These are phyloP conservation scores for Suhomyces chickasaworum DNA, from an alignment of 1,139 yeast genomes.

Conservation along the genomic window DNA sequence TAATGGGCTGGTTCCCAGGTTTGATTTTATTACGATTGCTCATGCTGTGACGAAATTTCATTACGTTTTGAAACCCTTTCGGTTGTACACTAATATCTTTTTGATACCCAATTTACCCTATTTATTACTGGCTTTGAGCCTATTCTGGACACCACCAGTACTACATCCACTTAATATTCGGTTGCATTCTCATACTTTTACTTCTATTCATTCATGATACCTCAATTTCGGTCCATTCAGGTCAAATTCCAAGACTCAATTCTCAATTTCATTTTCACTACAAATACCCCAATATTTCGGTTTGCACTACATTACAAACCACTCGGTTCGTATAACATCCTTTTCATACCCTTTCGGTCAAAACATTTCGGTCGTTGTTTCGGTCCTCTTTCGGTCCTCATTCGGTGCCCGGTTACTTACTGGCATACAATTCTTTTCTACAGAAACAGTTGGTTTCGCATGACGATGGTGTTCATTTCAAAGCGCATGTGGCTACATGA, in stretches of 20 bases:
- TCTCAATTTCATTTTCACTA: neutral
- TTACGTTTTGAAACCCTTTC: constrained; percentile 7
- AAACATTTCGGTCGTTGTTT: neutral
- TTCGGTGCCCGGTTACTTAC: neutral
- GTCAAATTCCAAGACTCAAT: neutral
- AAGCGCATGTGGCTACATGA: constrained; percentile 3
- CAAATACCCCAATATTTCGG: no score
- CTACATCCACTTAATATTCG: neutral
- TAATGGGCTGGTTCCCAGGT: constrained; percentile 11
- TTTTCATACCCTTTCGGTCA: constrained; percentile 1
- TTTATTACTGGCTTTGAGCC: neutral
- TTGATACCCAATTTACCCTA: constrained; percentile 10
- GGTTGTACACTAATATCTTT: constrained; percentile 14
- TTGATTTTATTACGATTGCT: neutral
- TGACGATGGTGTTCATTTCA: constrained; percentile 5
- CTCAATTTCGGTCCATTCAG: neutral
- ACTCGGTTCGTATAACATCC: neutral
- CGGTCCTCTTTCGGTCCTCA: constrained; percentile 3
- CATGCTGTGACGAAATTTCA: constrained; percentile 10
- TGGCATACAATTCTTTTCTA: neutral
- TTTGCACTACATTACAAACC: neutral
- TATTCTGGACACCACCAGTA: neutral
- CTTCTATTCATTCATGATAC: neutral
- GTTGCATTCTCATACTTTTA: neutral
- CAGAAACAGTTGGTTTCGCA: neutral